A percentile compares a stretch with the other conserved stretches of the same genome.
phyloP scores from a whole-genome alignment of 768 basidiomycete genomes.

The Podaxis carcinomalis region DNA sequence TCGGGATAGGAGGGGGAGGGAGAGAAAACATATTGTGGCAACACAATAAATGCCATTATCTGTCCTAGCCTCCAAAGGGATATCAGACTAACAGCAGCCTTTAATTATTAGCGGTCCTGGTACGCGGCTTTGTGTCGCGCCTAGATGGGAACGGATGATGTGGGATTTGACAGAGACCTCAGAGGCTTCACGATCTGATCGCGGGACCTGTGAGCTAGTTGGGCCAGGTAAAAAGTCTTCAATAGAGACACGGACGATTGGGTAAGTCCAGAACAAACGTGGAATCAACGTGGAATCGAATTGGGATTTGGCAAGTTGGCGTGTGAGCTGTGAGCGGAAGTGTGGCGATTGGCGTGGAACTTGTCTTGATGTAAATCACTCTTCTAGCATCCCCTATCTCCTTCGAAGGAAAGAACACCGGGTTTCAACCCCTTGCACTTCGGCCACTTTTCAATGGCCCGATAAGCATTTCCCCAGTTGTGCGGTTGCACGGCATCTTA shows the following conservation, averaged over 20 bases:
- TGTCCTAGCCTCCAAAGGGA: neutral
- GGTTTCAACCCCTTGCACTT: neutral
- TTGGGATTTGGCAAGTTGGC: neutral
- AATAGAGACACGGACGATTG: neutral
- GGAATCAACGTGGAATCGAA: neutral
- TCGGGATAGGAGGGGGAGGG: too few relatives aligned
- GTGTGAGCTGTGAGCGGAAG: neutral
- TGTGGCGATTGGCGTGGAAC: neutral
- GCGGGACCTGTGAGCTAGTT: neutral
- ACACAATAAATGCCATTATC: too few relatives aligned
- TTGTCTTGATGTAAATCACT: neutral
- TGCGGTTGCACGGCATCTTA: neutral
- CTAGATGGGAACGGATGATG: neutral
- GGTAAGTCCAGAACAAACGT: neutral
- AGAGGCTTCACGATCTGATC: neutral
- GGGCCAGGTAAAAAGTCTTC: neutral
- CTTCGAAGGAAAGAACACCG: neutral
- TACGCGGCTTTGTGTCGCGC: neutral
- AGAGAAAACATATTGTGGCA: too few relatives aligned
- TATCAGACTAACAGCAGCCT: neutral
- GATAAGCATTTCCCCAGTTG: neutral
- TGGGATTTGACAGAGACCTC: neutral
- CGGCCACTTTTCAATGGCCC: neutral
- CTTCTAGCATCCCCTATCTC: neutral
- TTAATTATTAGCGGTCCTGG: neutral